Evolutionary conservation across 305 asterid species (phyloP).

Genomic region (Solanum hybrid): DNA sequence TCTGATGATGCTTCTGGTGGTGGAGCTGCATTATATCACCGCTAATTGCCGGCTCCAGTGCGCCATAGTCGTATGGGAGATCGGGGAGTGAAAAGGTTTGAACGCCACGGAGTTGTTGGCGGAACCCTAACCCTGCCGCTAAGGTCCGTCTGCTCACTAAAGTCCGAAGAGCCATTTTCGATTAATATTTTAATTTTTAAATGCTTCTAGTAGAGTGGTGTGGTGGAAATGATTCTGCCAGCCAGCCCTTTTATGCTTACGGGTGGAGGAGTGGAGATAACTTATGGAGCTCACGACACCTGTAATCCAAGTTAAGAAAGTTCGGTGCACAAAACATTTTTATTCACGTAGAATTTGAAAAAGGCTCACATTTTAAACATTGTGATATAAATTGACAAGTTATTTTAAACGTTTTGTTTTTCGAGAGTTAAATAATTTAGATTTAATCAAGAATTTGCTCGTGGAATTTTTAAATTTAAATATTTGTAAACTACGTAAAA

Average conservation of each 20-base stretch:
- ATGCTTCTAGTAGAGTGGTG: not conserved
- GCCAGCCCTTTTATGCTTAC: not conserved
- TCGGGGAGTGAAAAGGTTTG: slow-evolving; percentile 73
- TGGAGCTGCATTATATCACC: slow-evolving; percentile 86
- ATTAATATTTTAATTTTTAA: not conserved
- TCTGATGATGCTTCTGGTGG: slow-evolving; percentile 88
- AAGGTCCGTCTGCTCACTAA: slow-evolving; percentile 34
- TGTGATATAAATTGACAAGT: not conserved
- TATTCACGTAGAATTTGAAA: fast-evolving
- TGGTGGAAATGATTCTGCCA: not conserved
- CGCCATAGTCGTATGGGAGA: slow-evolving; percentile 78
- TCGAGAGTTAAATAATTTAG: too few relatives aligned
- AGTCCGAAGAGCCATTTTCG: slow-evolving; percentile 58
- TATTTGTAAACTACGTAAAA: too few relatives aligned
- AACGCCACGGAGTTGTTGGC: slow-evolving; percentile 41
- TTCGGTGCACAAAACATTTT: not conserved
- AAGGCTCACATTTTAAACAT: too few relatives aligned
- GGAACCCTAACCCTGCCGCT: slow-evolving; percentile 23
- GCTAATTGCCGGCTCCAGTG: slow-evolving; percentile 71
- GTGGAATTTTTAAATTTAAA: too few relatives aligned
- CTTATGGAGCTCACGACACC: not conserved
- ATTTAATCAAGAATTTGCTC: too few relatives aligned
- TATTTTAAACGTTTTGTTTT: not conserved
- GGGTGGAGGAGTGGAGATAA: not conserved
- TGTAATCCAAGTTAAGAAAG: not conserved